Base-by-base conservation (phyloP, 805 yeast genomes). In the Lipomyces yamadae region DNA sequence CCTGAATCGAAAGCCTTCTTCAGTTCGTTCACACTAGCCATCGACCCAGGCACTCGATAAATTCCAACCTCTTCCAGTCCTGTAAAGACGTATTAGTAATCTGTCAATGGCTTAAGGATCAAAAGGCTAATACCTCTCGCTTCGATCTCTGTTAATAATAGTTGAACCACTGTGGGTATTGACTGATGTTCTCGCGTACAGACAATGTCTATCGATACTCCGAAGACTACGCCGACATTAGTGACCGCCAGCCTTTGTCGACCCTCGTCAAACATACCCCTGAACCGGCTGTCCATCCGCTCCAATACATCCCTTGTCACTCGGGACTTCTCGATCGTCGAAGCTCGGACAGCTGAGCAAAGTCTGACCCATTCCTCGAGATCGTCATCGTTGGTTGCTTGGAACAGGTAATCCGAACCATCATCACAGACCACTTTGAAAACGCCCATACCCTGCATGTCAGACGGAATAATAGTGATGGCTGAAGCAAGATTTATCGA, bases 21-120 rank as follows among this genome's bases (percentile, higher is more conserved):
- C 67, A 86, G 77, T 4, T 82, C 78, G 61, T 85, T 83, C 56
- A 86, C 85, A 60, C 86, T 83, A 6, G 86, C 87, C 50, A 85
- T 81, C 7, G 89, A 85, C 3, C 89, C 90, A 0, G 89, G 86
- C 42, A 86, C 81, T 76, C 98, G 86, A 76, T 94, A 94, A 13
- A 94, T 81, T 18, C 98, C 98, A 62, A 91, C 90, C 75, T 93
- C 98, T 71, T 91, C 92, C 35, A 94, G 76, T 0, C 98, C 97
- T 66, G 15, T 15, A 8, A 24, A n/a, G 33, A 1, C 3, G 15
- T 4, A 4, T 13, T 39, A 35, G 18, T 6, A 35, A 24, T 7
- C 30, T 24, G 34, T 1, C 13, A 42, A 39, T 24, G 13, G 6
- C 13, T 5, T 56, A 33, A 34, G 8, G 8, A 42, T 10, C 6